These are phyloP conservation scores for Puccinia horiana DNA, from an alignment of 1,284 basidiomycete genomes.

Conservation along the genomic window DNA sequence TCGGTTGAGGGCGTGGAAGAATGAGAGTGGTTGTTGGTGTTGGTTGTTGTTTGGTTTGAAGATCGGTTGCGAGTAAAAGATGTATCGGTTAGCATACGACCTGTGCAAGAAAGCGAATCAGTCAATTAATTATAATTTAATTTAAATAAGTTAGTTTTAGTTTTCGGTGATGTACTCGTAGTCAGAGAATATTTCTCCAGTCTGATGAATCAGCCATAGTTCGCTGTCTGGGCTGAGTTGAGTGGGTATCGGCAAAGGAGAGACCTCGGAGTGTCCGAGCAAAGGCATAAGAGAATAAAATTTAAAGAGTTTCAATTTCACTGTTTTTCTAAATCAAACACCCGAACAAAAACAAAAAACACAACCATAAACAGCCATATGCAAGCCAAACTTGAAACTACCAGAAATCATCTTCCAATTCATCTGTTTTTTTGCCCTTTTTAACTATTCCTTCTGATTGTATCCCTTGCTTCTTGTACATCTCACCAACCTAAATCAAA, in stretches of 20 bases:
- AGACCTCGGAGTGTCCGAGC: constrained; percentile 9
- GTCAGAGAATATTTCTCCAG: constrained; percentile 43
- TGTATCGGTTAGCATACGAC: constrained; percentile 38
- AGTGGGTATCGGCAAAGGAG: constrained; percentile 25
- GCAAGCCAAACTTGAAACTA: not conserved
- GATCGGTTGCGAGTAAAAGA: constrained; percentile 42
- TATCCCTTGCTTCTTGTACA: constrained; percentile 31
- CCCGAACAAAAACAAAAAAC: not conserved
- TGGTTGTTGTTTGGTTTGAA: not conserved
- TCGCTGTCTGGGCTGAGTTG: constrained; percentile 21
- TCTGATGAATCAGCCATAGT: constrained; percentile 27
- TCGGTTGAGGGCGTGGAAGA: not conserved
- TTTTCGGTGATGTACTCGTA: constrained; percentile 31
- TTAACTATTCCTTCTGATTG: not conserved
- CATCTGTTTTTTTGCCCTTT: constrained; percentile 26
- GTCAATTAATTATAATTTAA: no score
- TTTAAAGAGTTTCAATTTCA: no score
- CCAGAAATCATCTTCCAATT: constrained; percentile 40
- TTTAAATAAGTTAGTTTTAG: not conserved
- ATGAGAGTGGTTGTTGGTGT: not conserved
- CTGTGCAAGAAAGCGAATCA: no score
- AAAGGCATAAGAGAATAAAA: constrained; percentile 26
- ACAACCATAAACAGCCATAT: not conserved
- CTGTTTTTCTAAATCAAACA: no score
- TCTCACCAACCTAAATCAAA: constrained; percentile 34